Percentiles rank a stretch among this genome's conserved stretches.
Conservation (phyloP, 768 basidiomycete species). For the Macrolepiota fuliginosa region DNA sequence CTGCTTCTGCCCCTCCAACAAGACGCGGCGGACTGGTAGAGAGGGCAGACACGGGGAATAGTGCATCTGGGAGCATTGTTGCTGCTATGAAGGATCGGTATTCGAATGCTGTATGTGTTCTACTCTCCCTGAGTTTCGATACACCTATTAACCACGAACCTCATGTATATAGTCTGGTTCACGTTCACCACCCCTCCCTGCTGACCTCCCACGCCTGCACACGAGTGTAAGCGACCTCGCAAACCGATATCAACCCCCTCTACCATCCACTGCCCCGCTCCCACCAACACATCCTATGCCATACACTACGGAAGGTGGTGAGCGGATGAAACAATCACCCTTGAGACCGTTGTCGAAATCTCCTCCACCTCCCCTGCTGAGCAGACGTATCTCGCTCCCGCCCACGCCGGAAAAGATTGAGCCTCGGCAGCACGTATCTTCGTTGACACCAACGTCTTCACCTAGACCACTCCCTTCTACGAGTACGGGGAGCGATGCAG, state of each 20-base stretch:
- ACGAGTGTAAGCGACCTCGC: slow-evolving; percentile 64
- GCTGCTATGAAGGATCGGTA: slow-evolving; percentile 70
- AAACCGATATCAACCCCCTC: slow-evolving; percentile 52
- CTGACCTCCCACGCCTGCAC: slow-evolving; percentile 60
- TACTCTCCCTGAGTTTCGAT: slow-evolving; percentile 3
- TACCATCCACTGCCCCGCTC: slow-evolving; percentile 33
- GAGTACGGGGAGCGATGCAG: background rate
- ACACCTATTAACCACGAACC: slow-evolving; percentile 8
- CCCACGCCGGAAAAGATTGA: slow-evolving; percentile 16
- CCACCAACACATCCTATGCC: background rate
- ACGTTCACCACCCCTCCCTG: slow-evolving; percentile 49
- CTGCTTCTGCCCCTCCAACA: slow-evolving; percentile 28
- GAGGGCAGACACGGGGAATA: slow-evolving; percentile 50
- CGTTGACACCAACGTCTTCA: slow-evolving; percentile 10
- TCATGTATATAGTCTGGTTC: slow-evolving; percentile 40
- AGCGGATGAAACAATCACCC: background rate
- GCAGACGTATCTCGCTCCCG: slow-evolving; percentile 30
- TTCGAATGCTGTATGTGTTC: slow-evolving; percentile 46
- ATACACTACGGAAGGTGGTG: too few species aligned
- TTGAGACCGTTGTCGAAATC: slow-evolving; percentile 3
- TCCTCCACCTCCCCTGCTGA: slow-evolving; percentile 25
- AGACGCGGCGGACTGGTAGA: slow-evolving; percentile 33
- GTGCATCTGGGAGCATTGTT: slow-evolving; percentile 53
- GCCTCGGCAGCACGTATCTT: slow-evolving; percentile 9
- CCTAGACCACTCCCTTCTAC: slow-evolving; percentile 5